Evolutionary conservation across 1,284 basidiomycete species (phyloP), one percentile per base, ranked within the genome.

Genomic region (Moesziomyces parantarcticus): DNA sequence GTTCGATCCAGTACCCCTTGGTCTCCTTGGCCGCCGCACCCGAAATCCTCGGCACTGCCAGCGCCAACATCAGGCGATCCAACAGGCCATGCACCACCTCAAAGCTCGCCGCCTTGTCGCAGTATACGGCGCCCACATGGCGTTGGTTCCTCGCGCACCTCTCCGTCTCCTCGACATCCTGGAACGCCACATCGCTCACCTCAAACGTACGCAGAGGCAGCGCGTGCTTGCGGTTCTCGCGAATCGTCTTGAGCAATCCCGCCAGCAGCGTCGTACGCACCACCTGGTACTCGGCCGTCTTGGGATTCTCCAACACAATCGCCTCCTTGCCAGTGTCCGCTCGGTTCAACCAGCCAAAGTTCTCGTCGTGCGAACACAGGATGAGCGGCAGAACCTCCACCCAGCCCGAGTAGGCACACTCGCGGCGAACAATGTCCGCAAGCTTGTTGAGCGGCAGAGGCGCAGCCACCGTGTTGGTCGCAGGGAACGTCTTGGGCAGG

Each of bases 321-420:
- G 92, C 96, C 36, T 88, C 88, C 48, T 88, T 89, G 29, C 90
- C 90, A 67, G 93, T 90, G 84, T 98, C 96, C 50, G 87, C 84
- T 62, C 90, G 91, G 85, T 97, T 95, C 70, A 99, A 87, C 87
- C 90, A 95, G 50, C 89, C 90, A 83, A 97, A 99, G 86, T 98
- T 98, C 85, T 99, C 96, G 84, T 98, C 96, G 83, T 96, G 93
- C 20, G 94, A 96, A 86, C 97, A 99, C 91, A 99, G 87, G 83
- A 95, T 99, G 58, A 99, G 88, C 23, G 97, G 93, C 6, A 99
- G 87, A 4, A 93, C 94, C 85, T 99, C 96, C 46, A 93, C 88
- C 94, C 96, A 99, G 21, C 97, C 96, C 0, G 94, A 91, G 82
- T 93, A 88, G 0, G 94, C 94, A 88, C 95, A 98, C 83, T 99